These are phyloP conservation scores for Ascochyta fabae DNA, from an alignment of 2,329 filamentous ascomycete genomes.

Conservation along the genomic window DNA sequence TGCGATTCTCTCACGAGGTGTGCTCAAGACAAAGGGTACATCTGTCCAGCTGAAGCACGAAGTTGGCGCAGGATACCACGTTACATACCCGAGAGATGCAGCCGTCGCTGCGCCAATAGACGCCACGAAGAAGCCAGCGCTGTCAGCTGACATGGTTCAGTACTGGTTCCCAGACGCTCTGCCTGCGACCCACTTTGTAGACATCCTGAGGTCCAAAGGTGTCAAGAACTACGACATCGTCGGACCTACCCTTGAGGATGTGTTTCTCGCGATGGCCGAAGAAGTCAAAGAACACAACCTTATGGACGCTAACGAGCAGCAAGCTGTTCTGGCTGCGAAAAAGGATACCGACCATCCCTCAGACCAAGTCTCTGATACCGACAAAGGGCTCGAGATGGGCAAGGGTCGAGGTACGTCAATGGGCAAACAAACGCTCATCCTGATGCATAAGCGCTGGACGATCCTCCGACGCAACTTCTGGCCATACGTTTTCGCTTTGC, in stretches of 20 bases:
- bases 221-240: constrained; percentile 83
- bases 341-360: constrained; percentile 35
- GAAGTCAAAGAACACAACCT: constrained; percentile 68
- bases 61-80: constrained; percentile 82
- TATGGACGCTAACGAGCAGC: constrained; percentile 33
- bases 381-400: constrained; percentile 57
- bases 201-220: constrained; percentile 68
- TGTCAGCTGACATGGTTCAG: constrained; percentile 69
- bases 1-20: constrained; percentile 83
- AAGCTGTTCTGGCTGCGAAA: constrained; percentile 19
- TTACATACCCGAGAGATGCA: constrained; percentile 53
- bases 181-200: constrained; percentile 74
- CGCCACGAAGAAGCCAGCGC: constrained; percentile 52
- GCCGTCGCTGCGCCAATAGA: constrained; percentile 58
- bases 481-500: constrained; percentile 74
- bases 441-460: constrained; percentile 79
- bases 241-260: constrained; percentile 90
- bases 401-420: constrained; percentile 75
- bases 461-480: constrained; percentile 81
- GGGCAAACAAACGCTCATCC: constrained; percentile 71
- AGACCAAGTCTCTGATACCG: constrained; percentile 39
- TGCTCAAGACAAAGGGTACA: constrained; percentile 80
- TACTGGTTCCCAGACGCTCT: constrained; percentile 75
- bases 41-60: constrained; percentile 84
- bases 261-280: constrained; percentile 85